Base-by-base conservation (phyloP, 2,329 filamentous ascomycete genomes). In the Hymenoscyphus fructigenus region DNA sequence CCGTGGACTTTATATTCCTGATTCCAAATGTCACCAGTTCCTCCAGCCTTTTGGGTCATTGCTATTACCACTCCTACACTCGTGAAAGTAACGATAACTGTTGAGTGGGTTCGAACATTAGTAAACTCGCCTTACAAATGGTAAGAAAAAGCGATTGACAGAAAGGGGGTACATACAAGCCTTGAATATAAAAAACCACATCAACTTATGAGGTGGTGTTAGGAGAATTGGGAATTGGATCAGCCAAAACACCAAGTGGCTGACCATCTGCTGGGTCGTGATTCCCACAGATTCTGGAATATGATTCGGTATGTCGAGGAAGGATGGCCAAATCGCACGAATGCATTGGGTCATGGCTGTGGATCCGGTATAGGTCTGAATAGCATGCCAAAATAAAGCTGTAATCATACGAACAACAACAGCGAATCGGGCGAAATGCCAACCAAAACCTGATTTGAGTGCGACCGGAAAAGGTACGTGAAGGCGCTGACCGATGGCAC, bases 181-280 rank as follows among this genome's bases (percentile, higher is more conserved):
- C 75, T 84, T 84, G 70, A 82, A 70, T 62, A 83, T 79, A 71
- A 86, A 85, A 64, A 86, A 73, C 75, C 79, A 84, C 61, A 81
- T 77, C 14, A 88, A 76, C 61, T 81, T 73, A 47, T 72, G 69
- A 26, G 70, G 70, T 44, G 83, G 84, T 64, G 86, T 85, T 63
- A 84, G 75, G 15, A 87, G 72, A 57, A 87, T 67, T 28, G 71
- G 71, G 55, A 73, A 71, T 26, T 71, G 69, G 17, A 73, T 63
- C 29, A 62, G 64, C 68, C 68, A 73, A 64, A 72, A 73, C 41
- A 88, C 70, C 65, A 88, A 82, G 69, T 85, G 84, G 53, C 78
- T 79, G 36, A 85, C 70, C 79, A 88, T 79, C 17, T 83, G 82
- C 67, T 85, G 81, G 4, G 82, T 84, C 2, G 82, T 84, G 58